These are phyloP conservation scores for Nemania sp. DNA, from an alignment of 2,329 filamentous ascomycete species.

Conservation along the genomic window DNA sequence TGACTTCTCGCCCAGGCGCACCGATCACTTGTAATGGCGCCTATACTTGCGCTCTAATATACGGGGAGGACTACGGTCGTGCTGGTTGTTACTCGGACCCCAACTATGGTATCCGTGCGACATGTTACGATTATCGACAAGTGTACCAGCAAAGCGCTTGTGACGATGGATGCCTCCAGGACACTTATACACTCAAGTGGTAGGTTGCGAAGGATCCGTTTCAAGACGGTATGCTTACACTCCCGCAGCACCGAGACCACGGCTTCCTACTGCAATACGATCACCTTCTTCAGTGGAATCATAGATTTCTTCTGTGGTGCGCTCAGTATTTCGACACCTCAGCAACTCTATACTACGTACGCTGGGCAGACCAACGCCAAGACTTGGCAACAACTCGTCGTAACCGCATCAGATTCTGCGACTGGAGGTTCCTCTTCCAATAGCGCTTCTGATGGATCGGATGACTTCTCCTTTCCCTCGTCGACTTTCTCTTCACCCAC, in stretches of 20 bases:
- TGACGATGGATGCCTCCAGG: conserved; percentile 46
- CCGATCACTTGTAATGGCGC: conserved; percentile 46
- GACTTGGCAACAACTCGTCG: conserved; percentile 36
- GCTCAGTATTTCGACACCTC: conserved; percentile 40
- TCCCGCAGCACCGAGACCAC: conserved; percentile 42
- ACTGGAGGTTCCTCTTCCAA: background rate
- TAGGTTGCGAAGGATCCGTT: conserved; percentile 33
- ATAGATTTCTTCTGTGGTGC: conserved; percentile 52
- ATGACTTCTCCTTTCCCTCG: conserved; percentile 13
- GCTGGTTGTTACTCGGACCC: conserved; percentile 49
- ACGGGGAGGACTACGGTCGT: conserved; percentile 41
- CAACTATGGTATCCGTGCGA: conserved; percentile 43
- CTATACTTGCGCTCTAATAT: conserved; percentile 49
- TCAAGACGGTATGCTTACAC: conserved; percentile 25
- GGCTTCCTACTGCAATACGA: conserved; percentile 51
- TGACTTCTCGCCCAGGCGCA: conserved; percentile 38
- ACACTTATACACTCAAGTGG: conserved; percentile 53
- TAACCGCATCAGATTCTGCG: conserved; percentile 11
- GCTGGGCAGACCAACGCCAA: conserved; percentile 43
- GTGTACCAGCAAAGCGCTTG: conserved; percentile 46
- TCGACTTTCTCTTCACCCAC: conserved; percentile 7
- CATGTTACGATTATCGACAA: conserved; percentile 47
- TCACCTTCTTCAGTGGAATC: conserved; percentile 48
- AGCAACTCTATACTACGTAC: conserved; percentile 49
- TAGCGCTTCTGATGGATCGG: conserved; percentile 3